phyloP scores from a whole-genome alignment of 169 alveolate genomes.

The Neospora caninum region DNA sequence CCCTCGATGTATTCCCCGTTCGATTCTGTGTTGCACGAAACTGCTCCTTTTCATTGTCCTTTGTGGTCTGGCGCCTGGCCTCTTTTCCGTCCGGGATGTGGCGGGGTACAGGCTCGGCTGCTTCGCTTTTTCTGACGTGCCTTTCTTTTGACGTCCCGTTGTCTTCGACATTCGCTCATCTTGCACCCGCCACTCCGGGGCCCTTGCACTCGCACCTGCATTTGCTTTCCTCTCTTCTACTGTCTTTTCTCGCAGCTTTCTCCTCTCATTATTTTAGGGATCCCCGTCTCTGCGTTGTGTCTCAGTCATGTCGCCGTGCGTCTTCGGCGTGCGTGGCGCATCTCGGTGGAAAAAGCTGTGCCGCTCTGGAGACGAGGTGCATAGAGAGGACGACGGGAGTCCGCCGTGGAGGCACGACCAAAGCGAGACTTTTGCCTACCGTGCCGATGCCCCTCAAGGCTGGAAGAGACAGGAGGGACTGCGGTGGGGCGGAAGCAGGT shows the following conservation, averaged over 20 bases:
- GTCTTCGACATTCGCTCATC: neutral
- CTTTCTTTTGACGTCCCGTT: too few species aligned
- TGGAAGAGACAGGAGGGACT: neutral
- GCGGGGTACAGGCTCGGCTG: too few species aligned
- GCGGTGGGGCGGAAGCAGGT: neutral
- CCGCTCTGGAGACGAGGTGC: neutral
- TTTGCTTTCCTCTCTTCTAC: neutral
- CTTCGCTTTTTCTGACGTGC: too few species aligned
- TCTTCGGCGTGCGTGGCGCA: neutral
- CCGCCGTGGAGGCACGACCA: neutral
- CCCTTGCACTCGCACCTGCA: neutral
- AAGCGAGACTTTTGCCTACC: neutral
- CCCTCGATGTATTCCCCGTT: too few species aligned
- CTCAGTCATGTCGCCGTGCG: neutral
- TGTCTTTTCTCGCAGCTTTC: neutral
- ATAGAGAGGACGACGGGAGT: neutral
- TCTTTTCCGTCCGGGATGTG: too few species aligned
- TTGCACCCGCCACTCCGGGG: neutral
- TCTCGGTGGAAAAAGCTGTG: neutral
- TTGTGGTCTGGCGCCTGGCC: too few species aligned
- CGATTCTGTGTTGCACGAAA: too few species aligned
- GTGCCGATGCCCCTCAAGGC: neutral
- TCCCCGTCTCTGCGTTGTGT: too few species aligned
- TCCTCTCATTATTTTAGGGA: too few species aligned
- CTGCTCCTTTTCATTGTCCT: too few species aligned